Evolutionary conservation across 2,329 filamentous ascomycete genomes (phyloP), one percentile per base, ranked within the genome.

Genomic region (Trichoderma polysporum): DNA sequence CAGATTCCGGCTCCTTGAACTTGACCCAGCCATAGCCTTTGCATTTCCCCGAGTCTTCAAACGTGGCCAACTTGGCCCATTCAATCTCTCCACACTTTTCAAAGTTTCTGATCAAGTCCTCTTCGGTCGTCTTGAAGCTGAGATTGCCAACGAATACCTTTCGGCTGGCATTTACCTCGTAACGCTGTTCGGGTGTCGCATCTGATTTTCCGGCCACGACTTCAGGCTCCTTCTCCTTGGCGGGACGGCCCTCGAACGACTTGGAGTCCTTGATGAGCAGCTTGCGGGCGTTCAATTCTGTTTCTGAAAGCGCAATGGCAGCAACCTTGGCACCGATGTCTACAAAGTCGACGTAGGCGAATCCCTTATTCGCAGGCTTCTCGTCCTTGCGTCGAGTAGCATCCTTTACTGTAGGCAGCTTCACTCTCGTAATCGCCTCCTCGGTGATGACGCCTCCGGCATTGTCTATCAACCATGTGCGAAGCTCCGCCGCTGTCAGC

Each of bases 11-110:
- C 59, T 93, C 89, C 75, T 90, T 89, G 79, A 98, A 99, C 69
- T 92, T 92, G 69, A 99, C 88, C 94, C 95, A 99, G 6, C 90
- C 95, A 80, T 91, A 99, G 19, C 95, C 96, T 81, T 98, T 98
- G 83, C 95, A 99, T 81, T 98, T 99, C 50, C 95, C 95, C 22
- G 90, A 90, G 78, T 99, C 96, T 78, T 98, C 92, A 76, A 99
- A 99, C 0, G 94, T 97, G 2, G 95, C 95, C 71, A 98, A 83
- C 80, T 97, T 94, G 70, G 93, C 86, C 81, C 91, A 91, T 62
- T 90, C 87, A 69, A 98, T 88, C 69, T 90, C 84, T 59, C 95
- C 95, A 76, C 94, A 98, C 76, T 90, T 92, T 57, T 85, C 85
- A 77, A 97, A 98, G 76, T 97, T 92, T 70, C 89, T 85, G 71